phyloP scores from a whole-genome alignment of 2,329 filamentous ascomycete genomes.

The Colletotrichum scovillei region DNA sequence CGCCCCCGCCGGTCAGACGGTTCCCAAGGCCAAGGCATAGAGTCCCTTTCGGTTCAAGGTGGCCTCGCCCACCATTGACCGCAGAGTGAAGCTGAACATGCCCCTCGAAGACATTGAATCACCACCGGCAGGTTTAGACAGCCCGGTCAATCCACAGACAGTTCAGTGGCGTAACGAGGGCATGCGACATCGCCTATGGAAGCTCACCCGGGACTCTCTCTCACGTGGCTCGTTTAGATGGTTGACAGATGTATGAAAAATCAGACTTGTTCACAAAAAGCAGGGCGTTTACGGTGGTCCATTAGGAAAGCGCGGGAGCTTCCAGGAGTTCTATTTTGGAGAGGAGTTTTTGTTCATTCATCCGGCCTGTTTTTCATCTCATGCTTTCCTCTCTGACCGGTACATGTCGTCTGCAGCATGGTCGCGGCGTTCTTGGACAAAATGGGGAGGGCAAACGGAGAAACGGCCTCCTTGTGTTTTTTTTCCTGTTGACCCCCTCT shows the following conservation, averaged over 20 bases:
- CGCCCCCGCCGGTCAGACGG: conserved; percentile 48
- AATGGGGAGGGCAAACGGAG: neutral
- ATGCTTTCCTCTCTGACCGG: neutral
- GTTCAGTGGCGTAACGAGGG: neutral
- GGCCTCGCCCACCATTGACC: neutral
- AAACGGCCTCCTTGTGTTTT: neutral
- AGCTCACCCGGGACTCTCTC: conserved; percentile 27
- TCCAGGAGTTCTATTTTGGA: neutral
- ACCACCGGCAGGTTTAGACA: neutral
- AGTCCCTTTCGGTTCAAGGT: conserved; percentile 12
- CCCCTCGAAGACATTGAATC: neutral
- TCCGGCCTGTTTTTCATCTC: neutral
- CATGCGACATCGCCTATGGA: conserved; percentile 20
- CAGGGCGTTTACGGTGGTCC: conserved; percentile 17
- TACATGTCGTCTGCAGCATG: conserved; percentile 27
- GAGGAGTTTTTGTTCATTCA: neutral
- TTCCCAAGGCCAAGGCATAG: conserved; percentile 33
- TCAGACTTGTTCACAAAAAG: conserved; percentile 8
- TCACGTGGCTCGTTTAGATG: conserved; percentile 14
- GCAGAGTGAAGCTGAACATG: neutral
- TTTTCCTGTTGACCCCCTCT: neutral
- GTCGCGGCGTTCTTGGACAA: conserved; percentile 12
- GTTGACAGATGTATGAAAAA: conserved; percentile 17
- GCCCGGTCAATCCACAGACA: neutral
- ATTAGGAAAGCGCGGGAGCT: neutral